Base-by-base conservation (phyloP, 257 asterid species). In the Fraxinus cuspidata region DNA sequence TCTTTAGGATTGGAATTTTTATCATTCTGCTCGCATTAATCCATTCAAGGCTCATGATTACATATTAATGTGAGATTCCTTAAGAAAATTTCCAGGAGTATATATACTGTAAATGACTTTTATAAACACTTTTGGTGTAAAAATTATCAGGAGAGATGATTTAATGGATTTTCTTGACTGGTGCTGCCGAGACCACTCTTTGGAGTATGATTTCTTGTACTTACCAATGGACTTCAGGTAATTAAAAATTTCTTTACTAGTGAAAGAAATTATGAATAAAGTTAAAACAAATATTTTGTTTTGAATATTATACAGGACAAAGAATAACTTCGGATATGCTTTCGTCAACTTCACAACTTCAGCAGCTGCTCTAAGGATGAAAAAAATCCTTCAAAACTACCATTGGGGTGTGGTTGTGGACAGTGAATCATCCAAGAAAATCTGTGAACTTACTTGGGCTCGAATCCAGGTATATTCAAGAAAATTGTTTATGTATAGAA, bases 181-280 rank as follows among this genome's bases (percentile, higher is more conserved):
- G 0, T 60, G 23, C 23, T 89, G 89, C 84, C 19, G 7, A 15
- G 16, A 3, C 0, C 32, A 85, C 80, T 60, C 80, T 6, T 56
- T 90, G 49, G 92, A 74, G 73, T 91, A 91, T 60, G 96, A 91
- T 76, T 88, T 91, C 29, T 7, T 90, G 15, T 89, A 91, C 65
- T 77, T 91, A 0, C 96, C 96, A 0, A 81, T 89, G 64, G 96
- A 91, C 34, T 91, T 89, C 38, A 37, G 77, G 96, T 91, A 81
- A 77, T 8, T 47, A 42, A 40, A 42, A 40, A 11, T 40, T 40
- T 40, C 0, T 40, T 40, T 40, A 2, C 49, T 11, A 11, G 49
- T 40, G 15, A 40, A 11, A 11, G 49, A 40, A 40, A 11, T 12
- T 42, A 11, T 42, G 63, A 16, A 51, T 4, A 51, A 51, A 42